These are phyloP conservation scores for Mycena venus DNA, from an alignment of 768 basidiomycete genomes.

Conservation along the genomic window DNA sequence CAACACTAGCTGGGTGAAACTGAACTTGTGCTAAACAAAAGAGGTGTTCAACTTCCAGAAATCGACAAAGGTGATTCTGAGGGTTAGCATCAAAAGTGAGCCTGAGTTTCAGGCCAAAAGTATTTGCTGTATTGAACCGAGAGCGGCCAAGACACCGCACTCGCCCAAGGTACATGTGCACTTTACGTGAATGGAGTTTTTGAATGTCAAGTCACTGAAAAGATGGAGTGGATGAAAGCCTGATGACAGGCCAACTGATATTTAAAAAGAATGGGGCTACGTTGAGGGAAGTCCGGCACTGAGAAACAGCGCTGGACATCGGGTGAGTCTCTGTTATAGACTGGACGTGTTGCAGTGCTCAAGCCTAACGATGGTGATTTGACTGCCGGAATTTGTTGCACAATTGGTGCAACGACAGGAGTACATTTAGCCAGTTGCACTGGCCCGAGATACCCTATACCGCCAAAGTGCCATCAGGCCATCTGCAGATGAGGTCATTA, in stretches of 20 bases:
- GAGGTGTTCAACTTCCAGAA: not conserved
- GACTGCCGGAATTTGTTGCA: not conserved
- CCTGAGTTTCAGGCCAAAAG: not conserved
- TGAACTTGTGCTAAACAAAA: too few species aligned
- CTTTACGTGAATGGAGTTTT: not conserved
- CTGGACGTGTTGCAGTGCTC: not conserved
- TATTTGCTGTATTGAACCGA: not conserved
- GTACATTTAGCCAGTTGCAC: not conserved
- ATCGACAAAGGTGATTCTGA: not conserved
- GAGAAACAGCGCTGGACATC: not conserved
- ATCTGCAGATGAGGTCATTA: not conserved
- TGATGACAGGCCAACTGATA: too few species aligned
- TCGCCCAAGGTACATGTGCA: not conserved
- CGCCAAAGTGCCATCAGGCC: conserved; percentile 3
- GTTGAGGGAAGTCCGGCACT: not conserved
- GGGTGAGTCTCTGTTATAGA: not conserved
- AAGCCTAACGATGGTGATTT: not conserved
- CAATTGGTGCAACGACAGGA: not conserved
- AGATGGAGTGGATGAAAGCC: not conserved
- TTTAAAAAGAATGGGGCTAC: too few species aligned
- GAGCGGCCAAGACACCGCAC: not conserved
- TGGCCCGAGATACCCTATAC: not conserved
- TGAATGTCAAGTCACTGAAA: not conserved
- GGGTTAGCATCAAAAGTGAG: not conserved
- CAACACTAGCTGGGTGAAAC: not conserved